phyloP scores from a whole-genome alignment of 2,329 filamentous ascomycete genomes.

The Saccharata proteae region DNA sequence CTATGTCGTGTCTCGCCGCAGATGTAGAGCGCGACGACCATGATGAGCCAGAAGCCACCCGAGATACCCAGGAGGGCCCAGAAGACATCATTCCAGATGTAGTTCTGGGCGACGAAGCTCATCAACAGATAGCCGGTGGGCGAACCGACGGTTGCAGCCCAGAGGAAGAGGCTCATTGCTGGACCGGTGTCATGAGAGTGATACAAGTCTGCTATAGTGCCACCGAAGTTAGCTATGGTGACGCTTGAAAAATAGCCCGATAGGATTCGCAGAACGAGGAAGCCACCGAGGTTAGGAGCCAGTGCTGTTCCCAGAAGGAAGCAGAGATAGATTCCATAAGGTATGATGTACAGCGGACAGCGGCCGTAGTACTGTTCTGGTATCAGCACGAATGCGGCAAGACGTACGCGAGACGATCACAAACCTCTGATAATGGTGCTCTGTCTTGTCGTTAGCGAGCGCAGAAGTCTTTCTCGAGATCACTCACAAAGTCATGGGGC shows the following conservation, averaged over 20 bases:
- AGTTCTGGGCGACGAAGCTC: slow-evolving; percentile 32
- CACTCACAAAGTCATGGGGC: slow-evolving; percentile 20
- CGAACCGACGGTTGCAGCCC: slow-evolving; percentile 35
- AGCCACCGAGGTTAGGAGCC: slow-evolving; percentile 28
- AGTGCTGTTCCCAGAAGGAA: slow-evolving; percentile 33
- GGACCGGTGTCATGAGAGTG: slow-evolving; percentile 29
- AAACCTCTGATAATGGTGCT: slow-evolving; percentile 22
- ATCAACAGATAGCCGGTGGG: slow-evolving; percentile 36
- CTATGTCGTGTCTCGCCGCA: slow-evolving; percentile 35
- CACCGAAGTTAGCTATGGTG: slow-evolving; percentile 28
- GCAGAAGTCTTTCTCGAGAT: slow-evolving; percentile 16
- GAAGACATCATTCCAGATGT: slow-evolving; percentile 33
- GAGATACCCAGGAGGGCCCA: slow-evolving; percentile 36
- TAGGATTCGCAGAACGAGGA: slow-evolving; percentile 31
- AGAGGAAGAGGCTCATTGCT: slow-evolving; percentile 32
- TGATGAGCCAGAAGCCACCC: slow-evolving; percentile 31
- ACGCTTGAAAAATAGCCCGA: slow-evolving; percentile 34
- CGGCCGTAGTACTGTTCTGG: slow-evolving; percentile 27
- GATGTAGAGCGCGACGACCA: slow-evolving; percentile 24
- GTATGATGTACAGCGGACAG: slow-evolving; percentile 30
- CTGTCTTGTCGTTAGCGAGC: slow-evolving; percentile 1
- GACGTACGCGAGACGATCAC: no score
- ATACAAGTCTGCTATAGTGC: slow-evolving; percentile 35
- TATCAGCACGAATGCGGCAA: slow-evolving; percentile 7
- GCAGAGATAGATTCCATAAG: slow-evolving; percentile 31